Conservation (phyloP, 2,329 filamentous ascomycete genomes). For the Sporothrix schenckii region DNA sequence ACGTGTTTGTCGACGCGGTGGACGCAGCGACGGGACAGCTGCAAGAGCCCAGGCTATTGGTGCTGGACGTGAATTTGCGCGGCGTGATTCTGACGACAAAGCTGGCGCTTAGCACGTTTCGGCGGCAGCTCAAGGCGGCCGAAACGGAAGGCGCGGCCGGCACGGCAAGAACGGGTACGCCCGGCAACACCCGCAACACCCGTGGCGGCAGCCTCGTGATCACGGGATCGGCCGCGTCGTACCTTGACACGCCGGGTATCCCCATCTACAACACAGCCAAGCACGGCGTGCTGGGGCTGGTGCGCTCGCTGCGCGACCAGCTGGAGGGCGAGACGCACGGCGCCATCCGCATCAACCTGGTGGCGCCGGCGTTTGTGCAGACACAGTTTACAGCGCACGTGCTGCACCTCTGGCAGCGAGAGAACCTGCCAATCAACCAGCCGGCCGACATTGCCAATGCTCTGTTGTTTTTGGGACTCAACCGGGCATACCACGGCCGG, state of each 20-base stretch:
- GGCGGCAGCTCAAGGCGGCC: background rate
- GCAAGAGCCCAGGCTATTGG: conserved; percentile 12
- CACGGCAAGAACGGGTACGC: background rate
- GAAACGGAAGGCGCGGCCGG: background rate
- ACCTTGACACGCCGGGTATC: conserved; percentile 23
- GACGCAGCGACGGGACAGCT: conserved; percentile 17
- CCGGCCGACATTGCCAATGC: conserved; percentile 48
- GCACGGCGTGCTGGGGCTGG: conserved; percentile 25
- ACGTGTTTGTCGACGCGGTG: conserved; percentile 14
- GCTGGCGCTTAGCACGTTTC: conserved; percentile 24
- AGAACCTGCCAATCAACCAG: conserved; percentile 49
- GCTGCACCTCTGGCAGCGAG: conserved; percentile 47
- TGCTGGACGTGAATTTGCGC: conserved; percentile 23
- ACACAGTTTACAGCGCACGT: conserved; percentile 53
- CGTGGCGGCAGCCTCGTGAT: conserved; percentile 15
- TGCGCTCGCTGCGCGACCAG: conserved; percentile 40
- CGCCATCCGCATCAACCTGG: conserved; percentile 29
- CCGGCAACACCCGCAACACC: background rate
- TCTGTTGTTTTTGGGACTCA: conserved; percentile 44
- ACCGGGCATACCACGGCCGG: conserved; percentile 37
- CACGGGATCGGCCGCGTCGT: conserved; percentile 29
- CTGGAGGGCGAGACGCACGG: conserved; percentile 38
- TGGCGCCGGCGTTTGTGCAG: conserved; percentile 40
- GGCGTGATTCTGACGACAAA: conserved; percentile 24
- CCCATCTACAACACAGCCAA: conserved; percentile 29